Conservation (phyloP, 2,329 filamentous ascomycete species). For the Neofusicoccum laricinum region DNA sequence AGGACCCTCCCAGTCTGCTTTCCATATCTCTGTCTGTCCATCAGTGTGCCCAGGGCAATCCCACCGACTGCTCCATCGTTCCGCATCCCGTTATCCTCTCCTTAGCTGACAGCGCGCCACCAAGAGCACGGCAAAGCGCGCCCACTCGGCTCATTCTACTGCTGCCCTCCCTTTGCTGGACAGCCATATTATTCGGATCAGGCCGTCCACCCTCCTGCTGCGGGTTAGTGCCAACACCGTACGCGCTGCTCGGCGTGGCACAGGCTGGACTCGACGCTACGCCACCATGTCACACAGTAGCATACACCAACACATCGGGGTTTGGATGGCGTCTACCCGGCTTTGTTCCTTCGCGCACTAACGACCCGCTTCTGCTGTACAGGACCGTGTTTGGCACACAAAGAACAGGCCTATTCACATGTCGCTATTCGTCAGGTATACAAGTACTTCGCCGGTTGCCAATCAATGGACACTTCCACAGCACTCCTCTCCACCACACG, state of each 20-base stretch:
- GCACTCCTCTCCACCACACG: not conserved
- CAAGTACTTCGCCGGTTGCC: not conserved
- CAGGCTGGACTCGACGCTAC: not conserved
- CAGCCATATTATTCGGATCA: too few species aligned
- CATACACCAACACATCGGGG: not conserved
- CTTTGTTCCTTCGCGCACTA: slow-evolving; percentile 1
- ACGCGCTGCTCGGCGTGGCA: not conserved
- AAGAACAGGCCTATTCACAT: not conserved
- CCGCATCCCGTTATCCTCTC: too few species aligned
- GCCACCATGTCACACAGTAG: not conserved
- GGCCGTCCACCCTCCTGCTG: not conserved
- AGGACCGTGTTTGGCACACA: not conserved
- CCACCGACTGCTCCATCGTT: too few species aligned
- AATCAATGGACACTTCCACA: not conserved
- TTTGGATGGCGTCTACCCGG: not conserved
- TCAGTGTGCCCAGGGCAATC: not conserved
- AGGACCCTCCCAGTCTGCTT: too few species aligned
- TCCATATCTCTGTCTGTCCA: not conserved
- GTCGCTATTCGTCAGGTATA: not conserved
- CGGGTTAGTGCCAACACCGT: not conserved
- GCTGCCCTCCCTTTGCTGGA: too few species aligned
- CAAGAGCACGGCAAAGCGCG: too few species aligned
- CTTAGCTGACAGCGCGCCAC: not conserved
- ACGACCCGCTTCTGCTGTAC: not conserved
- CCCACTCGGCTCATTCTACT: too few species aligned